These are phyloP conservation scores for Linum lewisii DNA, from an alignment of 345 rosid genomes.

Conservation along the genomic window DNA sequence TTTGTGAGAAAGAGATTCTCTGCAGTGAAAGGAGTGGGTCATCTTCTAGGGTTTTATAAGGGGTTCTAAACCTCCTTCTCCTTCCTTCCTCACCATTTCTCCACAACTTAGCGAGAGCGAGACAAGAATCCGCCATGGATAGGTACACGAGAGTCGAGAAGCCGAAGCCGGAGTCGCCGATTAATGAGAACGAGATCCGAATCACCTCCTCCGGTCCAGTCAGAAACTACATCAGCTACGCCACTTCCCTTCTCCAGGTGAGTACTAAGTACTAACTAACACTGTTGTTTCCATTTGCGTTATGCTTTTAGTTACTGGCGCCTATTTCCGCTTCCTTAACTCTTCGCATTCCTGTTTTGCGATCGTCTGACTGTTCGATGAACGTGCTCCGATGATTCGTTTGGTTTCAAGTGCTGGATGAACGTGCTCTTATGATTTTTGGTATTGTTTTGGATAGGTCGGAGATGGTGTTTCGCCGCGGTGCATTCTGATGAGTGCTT, in stretches of 20 bases:
- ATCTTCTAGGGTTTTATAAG: slow-evolving; percentile 3
- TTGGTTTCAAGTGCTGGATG: not conserved
- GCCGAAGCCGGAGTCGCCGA: slow-evolving; percentile 54
- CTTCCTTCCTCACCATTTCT: not conserved
- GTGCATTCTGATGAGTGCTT: not conserved
- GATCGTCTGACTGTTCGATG: not conserved
- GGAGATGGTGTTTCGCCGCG: not conserved
- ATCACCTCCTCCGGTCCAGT: slow-evolving; percentile 78
- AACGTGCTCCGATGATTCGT: too few species aligned
- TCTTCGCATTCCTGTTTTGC: not conserved
- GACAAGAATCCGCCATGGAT: slow-evolving; percentile 39
- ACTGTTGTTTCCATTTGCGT: not conserved
- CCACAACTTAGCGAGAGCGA: not conserved
- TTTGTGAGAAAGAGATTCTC: not conserved
- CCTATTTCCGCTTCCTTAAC: not conserved
- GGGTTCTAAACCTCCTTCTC: not conserved
- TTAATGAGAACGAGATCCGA: slow-evolving; percentile 89
- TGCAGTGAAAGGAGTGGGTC: not conserved
- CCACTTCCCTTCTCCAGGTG: slow-evolving; percentile 77
- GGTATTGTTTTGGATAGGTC: not conserved
- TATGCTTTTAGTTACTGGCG: not conserved
- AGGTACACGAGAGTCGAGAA: slow-evolving; percentile 78
- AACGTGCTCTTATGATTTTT: too few species aligned
- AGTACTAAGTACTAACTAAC: slow-evolving; percentile 9
- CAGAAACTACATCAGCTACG: slow-evolving; percentile 83